phyloP scores from a whole-genome alignment of 371 early-diverging fungal species.

The Haplosporangium sp. region DNA sequence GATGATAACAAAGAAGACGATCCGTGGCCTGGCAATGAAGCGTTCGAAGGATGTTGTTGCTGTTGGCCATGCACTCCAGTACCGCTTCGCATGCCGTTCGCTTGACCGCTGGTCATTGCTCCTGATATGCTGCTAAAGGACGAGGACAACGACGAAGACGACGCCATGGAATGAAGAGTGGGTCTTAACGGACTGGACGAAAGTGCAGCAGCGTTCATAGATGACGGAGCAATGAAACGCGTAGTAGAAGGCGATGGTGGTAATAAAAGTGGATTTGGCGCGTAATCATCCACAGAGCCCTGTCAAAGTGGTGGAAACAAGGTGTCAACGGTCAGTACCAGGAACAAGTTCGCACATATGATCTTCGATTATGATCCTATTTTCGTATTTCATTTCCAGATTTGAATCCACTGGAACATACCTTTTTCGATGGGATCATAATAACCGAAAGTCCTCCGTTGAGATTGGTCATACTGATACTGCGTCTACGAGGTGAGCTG shows the following conservation, averaged over 20 bases:
- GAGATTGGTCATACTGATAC: constrained; percentile 54
- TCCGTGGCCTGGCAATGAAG: constrained; percentile 11
- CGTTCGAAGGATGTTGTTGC: constrained; percentile 8
- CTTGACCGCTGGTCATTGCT: constrained; percentile 12
- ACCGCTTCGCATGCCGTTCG: constrained; percentile 15
- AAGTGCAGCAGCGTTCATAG: constrained; percentile 22
- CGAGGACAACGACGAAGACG: constrained; percentile 52
- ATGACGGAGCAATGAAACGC: constrained; percentile 41
- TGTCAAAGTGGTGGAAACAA: neutral
- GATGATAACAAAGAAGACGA: constrained; percentile 22
- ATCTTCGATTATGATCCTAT: neutral
- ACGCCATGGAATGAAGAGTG: constrained; percentile 43
- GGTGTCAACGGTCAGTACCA: constrained; percentile 1
- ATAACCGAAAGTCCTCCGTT: constrained; percentile 45
- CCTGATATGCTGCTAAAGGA: constrained; percentile 46
- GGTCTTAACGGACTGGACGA: constrained; percentile 53
- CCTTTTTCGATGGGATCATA: constrained; percentile 51
- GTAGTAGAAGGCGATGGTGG: constrained; percentile 50
- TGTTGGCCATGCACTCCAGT: constrained; percentile 17
- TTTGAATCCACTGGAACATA: constrained; percentile 1
- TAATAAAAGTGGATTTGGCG: constrained; percentile 47
- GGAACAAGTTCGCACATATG: neutral
- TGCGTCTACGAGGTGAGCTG: constrained; percentile 49
- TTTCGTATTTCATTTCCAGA: neutral
- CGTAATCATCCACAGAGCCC: constrained; percentile 45